Base-by-base conservation (phyloP, 495 filamentous ascomycete genomes). In the Hypoxylon lenormandii region DNA sequence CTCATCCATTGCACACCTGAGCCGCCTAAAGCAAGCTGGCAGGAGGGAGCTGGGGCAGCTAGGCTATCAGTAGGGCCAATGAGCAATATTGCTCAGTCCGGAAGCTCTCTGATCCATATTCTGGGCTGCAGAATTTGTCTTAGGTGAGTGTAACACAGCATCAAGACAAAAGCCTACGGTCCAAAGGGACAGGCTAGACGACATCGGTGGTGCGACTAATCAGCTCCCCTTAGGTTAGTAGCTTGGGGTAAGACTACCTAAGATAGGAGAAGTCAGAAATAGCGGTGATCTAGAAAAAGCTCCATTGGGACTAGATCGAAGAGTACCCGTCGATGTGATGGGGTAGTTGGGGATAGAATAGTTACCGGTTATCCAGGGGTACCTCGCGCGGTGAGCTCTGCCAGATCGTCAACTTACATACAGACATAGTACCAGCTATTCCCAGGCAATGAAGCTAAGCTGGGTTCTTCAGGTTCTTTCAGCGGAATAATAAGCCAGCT, bases 51-150 rank as follows among this genome's bases (percentile, higher is more conserved):
- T 18, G 18, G 18, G 10, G 13, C 18, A 40, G 51, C 13, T 54
- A 23, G 51, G 51, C 51, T 42, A n/a, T 42, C 1, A 30, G 33
- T 19, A 42, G 40, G 40, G 38, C 59, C 65, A 68, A 68, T 57
- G 52, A 68, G 40, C 26, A 61, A 22, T 22, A 28, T 48, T 26
- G 15, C n/a, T 46, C 66, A 65, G 50, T 50, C 56, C 60, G 60
- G 66, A 18, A 53, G 60, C 49, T 57, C 55, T 52, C 55, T 69
- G 61, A 61, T 61, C 60, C 55, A 70, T 70, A 70, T 65, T 71
- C 46, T 54, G 58, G 68, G 68, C 68, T 71, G 68, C 68, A 71
- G 68, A 70, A 66, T 18, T 28, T 71, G 62, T 71, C 68, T 66
- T 71, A 55, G 68, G 30, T 66, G 59, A 28, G 21, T 57, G 68